A percentile compares a stretch with the other conserved stretches of the same genome.
Conservation (phyloP, 2,329 filamentous ascomycete species). For the Cadophora malorum region DNA sequence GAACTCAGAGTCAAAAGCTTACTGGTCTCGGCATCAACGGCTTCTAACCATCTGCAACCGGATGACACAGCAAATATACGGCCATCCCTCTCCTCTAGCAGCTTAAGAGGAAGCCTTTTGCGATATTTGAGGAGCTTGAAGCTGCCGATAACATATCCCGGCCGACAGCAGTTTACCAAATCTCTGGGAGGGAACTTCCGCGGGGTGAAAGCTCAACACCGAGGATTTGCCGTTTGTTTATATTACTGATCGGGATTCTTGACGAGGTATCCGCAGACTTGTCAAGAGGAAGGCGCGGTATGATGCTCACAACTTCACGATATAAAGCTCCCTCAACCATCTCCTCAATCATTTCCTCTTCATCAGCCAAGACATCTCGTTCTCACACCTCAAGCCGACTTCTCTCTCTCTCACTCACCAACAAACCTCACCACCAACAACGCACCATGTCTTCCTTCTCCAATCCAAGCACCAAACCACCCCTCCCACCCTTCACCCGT, state of each 20-base stretch:
- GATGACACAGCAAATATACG: not conserved
- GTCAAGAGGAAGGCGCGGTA: constrained; percentile 11
- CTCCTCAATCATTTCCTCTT: not conserved
- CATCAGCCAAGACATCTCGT: not conserved
- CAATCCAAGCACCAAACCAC: constrained; percentile 44
- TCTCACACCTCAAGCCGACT: not conserved
- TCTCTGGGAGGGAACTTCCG: not conserved
- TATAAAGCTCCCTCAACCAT: not conserved
- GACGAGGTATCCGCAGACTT: not conserved
- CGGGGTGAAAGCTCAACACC: not conserved
- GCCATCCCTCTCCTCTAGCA: not conserved
- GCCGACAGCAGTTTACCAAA: not conserved
- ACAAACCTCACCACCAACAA: not conserved
- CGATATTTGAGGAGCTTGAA: not conserved
- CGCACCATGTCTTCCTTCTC: constrained; percentile 28
- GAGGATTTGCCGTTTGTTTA: not conserved
- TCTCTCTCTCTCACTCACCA: not conserved
- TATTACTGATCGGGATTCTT: not conserved
- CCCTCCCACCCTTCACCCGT: constrained; percentile 75
- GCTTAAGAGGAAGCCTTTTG: not conserved
- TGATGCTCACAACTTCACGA: not conserved
- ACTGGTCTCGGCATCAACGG: not conserved
- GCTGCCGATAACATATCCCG: not conserved
- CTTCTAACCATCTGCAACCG: not conserved
- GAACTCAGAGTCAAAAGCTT: not conserved